These are phyloP conservation scores for Mortierella sp. DNA, from an alignment of 371 early-diverging fungal species.

Conservation along the genomic window DNA sequence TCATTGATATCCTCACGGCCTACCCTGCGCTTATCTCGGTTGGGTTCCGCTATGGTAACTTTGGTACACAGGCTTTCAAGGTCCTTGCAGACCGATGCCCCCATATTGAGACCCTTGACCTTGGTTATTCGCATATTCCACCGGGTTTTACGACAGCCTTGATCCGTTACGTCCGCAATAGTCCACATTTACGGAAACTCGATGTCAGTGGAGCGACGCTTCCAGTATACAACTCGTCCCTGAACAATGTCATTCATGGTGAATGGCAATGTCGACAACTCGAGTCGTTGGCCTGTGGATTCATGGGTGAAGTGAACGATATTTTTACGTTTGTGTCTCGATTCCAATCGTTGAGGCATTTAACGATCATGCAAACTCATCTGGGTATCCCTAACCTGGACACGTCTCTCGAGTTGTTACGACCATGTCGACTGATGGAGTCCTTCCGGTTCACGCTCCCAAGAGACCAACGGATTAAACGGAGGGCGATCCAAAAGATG, in stretches of 20 bases:
- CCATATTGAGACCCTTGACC: constrained; percentile 36
- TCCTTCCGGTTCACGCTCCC: constrained; percentile 44
- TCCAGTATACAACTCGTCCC: constrained; percentile 24
- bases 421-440: constrained; percentile 27
- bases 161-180: constrained; percentile 32
- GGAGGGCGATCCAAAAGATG: constrained; percentile 24
- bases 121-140: constrained; percentile 23
- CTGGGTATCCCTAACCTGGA: constrained; percentile 24
- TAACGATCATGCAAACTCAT: constrained; percentile 31
- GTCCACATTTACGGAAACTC: constrained; percentile 22
- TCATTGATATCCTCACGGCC: constrained; percentile 35
- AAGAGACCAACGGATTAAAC: constrained; percentile 23
- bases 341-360: constrained; percentile 20
- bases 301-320: constrained; percentile 32
- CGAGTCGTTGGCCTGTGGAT: constrained; percentile 44
- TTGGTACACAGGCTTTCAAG: constrained; percentile 31
- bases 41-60: constrained; percentile 35
- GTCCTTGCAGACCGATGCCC: constrained; percentile 32
- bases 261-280: constrained; percentile 37
- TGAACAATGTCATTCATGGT: constrained; percentile 12
- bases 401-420: constrained; percentile 31
- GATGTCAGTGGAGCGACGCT: constrained; percentile 42
- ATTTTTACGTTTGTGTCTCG: constrained; percentile 40
- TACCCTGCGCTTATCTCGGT: constrained; percentile 37
- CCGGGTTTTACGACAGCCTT: constrained; percentile 26